Conservation (phyloP, 2,329 filamentous ascomycete species). For the Ophiostoma australiae region DNA sequence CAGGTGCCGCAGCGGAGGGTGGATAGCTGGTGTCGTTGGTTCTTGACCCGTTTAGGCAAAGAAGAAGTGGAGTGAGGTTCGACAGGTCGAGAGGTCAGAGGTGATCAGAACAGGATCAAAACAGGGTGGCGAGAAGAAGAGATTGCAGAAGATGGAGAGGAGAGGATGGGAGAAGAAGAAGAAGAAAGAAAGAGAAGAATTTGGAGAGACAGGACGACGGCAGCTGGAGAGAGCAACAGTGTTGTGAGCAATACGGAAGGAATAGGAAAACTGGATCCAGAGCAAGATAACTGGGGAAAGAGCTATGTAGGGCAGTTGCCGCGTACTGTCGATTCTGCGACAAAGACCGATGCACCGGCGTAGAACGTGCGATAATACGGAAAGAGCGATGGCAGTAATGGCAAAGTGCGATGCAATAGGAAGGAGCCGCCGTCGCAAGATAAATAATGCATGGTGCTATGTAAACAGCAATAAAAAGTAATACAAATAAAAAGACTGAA, state of each 20-base stretch:
- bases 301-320: conserved; percentile 9
- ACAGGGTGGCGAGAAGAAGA: not conserved
- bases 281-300: conserved; percentile 19
- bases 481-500: not conserved
- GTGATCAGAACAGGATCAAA: not conserved
- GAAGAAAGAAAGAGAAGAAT: not conserved
- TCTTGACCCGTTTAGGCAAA: conserved; percentile 14
- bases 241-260: conserved; percentile 14
- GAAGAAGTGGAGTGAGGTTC: not conserved
- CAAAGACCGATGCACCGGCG: not conserved
- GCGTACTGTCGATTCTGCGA: not conserved
- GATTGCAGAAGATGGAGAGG: not conserved
- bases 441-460: not conserved
- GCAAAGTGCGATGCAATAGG: not conserved
- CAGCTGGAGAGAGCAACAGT: not conserved
- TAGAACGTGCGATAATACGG: not conserved
- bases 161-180: not conserved
- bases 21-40: not conserved
- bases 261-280: conserved; percentile 14
- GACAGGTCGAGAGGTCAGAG: not conserved
- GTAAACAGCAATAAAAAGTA: not conserved
- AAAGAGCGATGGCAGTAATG: not conserved
- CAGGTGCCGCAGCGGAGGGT: not conserved
- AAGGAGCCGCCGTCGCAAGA: not conserved
- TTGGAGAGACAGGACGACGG: not conserved